Conservation (phyloP, 768 basidiomycete species). For the Pisolithus microcarpus region DNA sequence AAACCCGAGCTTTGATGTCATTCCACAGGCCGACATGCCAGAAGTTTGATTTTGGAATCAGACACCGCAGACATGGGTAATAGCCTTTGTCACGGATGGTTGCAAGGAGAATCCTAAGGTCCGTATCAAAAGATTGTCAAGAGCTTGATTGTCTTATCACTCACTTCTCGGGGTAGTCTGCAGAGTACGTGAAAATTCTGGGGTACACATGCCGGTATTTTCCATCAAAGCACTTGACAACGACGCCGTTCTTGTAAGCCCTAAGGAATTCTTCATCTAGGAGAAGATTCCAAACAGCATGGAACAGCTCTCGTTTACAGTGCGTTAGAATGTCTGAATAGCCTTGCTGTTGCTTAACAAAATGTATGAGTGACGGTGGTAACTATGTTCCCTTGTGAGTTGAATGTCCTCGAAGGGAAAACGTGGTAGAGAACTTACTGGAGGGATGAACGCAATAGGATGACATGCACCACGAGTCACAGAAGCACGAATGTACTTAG, state of each 20-base stretch:
- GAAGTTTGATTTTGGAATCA: slow-evolving; percentile 11
- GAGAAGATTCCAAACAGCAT: slow-evolving; percentile 10
- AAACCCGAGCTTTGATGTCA: slow-evolving; percentile 8
- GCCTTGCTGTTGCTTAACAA: not conserved
- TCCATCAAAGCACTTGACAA: slow-evolving; percentile 7
- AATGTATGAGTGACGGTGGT: not conserved
- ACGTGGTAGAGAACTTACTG: slow-evolving; percentile 14
- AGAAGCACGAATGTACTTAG: slow-evolving; percentile 32
- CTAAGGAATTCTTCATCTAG: slow-evolving; percentile 18
- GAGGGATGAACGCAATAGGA: slow-evolving; percentile 39
- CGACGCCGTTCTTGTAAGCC: slow-evolving; percentile 16
- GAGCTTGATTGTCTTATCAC: too few relatives aligned
- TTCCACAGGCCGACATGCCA: slow-evolving; percentile 7
- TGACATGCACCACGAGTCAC: slow-evolving; percentile 29
- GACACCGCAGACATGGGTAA: slow-evolving; percentile 25
- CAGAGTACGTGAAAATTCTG: too few relatives aligned
- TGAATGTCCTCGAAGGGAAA: too few relatives aligned
- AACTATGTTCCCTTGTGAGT: not conserved
- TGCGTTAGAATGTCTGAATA: not conserved
- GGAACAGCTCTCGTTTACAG: slow-evolving; percentile 14
- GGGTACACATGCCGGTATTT: too few relatives aligned
- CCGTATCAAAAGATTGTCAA: not conserved
- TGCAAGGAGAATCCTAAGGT: slow-evolving; percentile 18
- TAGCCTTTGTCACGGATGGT: slow-evolving; percentile 17
- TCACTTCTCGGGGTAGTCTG: too few relatives aligned